phyloP scores from a whole-genome alignment of 169 alveolate genomes.

The Eimeria zaria region DNA sequence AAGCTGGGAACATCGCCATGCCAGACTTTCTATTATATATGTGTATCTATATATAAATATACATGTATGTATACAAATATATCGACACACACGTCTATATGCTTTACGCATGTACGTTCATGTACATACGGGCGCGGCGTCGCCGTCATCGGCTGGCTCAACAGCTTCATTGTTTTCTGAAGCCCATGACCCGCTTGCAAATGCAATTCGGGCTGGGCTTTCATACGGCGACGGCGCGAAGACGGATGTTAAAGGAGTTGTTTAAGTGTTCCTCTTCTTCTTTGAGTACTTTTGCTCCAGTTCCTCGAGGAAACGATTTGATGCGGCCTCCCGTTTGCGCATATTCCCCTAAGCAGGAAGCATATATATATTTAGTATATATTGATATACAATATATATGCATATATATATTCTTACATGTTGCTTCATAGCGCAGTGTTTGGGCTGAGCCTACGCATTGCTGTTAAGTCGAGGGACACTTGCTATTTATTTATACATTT shows the following conservation, averaged over 20 bases:
- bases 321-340: conserved; percentile 64
- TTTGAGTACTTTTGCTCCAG: conserved; percentile 43
- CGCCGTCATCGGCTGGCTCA: conserved; percentile 14
- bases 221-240: conserved; percentile 8
- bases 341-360: conserved; percentile 20
- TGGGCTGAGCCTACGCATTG: conserved; percentile 6
- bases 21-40: not conserved
- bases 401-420: not conserved
- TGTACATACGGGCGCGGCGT: not conserved
- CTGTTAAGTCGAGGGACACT: conserved; percentile 3
- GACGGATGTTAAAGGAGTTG: not conserved
- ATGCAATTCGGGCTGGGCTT: conserved; percentile 5
- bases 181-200: conserved; percentile 6
- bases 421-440: not conserved
- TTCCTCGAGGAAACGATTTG: conserved; percentile 59
- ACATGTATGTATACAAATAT: not conserved
- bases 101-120: not conserved
- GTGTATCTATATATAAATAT: not conserved
- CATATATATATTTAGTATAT: not conserved
- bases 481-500: not conserved
- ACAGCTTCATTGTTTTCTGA: conserved; percentile 14
- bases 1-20: not conserved
- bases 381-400: not conserved
- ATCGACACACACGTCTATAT: not conserved
- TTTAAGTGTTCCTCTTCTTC: conserved; percentile 19